Evolutionary conservation across 2,329 filamentous ascomycete species (phyloP), one percentile per base, ranked within the genome.

Genomic region (Paecilomyces sp.): DNA sequence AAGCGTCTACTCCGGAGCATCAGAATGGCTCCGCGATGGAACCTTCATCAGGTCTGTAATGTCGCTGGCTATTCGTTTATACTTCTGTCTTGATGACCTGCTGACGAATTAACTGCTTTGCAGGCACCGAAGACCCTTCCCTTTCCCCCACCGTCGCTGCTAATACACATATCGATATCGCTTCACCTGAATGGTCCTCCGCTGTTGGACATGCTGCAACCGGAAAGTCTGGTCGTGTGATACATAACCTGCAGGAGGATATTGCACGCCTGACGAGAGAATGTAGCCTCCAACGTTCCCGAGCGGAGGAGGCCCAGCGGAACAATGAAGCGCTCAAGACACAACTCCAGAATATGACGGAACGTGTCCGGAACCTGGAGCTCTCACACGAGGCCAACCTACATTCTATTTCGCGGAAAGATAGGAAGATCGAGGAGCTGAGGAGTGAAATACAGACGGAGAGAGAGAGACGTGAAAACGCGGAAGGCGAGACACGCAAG

Each of bases 141-240:
- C 68, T 36, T 58, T 68, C n/a, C 4, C 64, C 70, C 53, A 59
- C 69, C 18, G 41, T 15, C 18, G n/a, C n/a, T 24, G 72, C 72
- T 33, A 59, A 65, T 34, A 65, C 66, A 13, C 70, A 71, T 63
- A 66, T 64, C 58, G 73, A 75, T 54, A 57, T 66, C 18, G 59
- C 69, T 25, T 57, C 64, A 22, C 62, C 70, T n/a, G 75, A 78
- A 69, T 81, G 79, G 79, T 81, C 77, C 11, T 76, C 79, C 1
- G 79, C 79, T 1, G 77, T 81, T 30, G 79, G 79, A 12, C 78
- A 80, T 61, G 79, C 79, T 36, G 75, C 77, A 25, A 78, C 76
- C 7, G 79, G 79, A 47, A 81, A 81, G 66, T 81, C 79, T 2
- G 78, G 79, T 30, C 75, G 79, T 36, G 79, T 81, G 22, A 81